These are phyloP conservation scores for Mycena vitilis DNA, from an alignment of 768 basidiomycete genomes.

Conservation along the genomic window DNA sequence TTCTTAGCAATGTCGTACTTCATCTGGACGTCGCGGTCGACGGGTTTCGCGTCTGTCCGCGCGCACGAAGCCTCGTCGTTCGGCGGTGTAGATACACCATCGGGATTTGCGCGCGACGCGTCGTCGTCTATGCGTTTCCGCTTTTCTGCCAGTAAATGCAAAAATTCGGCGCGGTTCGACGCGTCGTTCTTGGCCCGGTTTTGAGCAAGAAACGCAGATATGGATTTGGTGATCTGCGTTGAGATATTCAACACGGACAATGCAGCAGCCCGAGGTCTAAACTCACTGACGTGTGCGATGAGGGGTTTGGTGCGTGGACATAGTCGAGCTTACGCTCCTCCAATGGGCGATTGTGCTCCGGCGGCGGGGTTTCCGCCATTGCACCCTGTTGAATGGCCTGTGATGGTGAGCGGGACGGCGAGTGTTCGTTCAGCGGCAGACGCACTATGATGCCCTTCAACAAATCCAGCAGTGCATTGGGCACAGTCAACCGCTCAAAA, in stretches of 20 bases:
- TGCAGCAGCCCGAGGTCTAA: slow-evolving; percentile 18
- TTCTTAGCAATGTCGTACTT: slow-evolving; percentile 92
- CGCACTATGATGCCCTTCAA: slow-evolving; percentile 63
- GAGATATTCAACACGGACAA: slow-evolving; percentile 4
- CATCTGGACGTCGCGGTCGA: slow-evolving; percentile 83
- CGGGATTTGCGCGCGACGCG: slow-evolving; percentile 18
- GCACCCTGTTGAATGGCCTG: slow-evolving; percentile 44
- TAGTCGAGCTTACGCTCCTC: slow-evolving; percentile 81
- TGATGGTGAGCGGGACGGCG: slow-evolving; percentile 10
- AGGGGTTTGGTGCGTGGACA: slow-evolving; percentile 61
- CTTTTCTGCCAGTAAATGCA: slow-evolving; percentile 69
- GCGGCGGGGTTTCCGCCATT: slow-evolving; percentile 16
- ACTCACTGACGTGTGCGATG: slow-evolving; percentile 71
- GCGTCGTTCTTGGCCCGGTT: slow-evolving; percentile 79
- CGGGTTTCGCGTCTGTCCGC: slow-evolving; percentile 74
- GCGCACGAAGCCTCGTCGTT: slow-evolving; percentile 65
- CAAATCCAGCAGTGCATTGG: slow-evolving; percentile 65
- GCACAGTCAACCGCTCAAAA: slow-evolving; percentile 71
- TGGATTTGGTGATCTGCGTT: slow-evolving; percentile 72
- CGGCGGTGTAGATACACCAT: neutral
- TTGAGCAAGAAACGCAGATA: slow-evolving; percentile 76
- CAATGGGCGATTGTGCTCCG: slow-evolving; percentile 48
- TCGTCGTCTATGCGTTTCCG: slow-evolving; percentile 54
- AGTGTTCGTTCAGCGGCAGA: slow-evolving; percentile 16
- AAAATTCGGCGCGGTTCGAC: slow-evolving; percentile 83